Evolutionary conservation across 2,329 filamentous ascomycete genomes (phyloP).

Genomic region (Ascochyta rabiei): DNA sequence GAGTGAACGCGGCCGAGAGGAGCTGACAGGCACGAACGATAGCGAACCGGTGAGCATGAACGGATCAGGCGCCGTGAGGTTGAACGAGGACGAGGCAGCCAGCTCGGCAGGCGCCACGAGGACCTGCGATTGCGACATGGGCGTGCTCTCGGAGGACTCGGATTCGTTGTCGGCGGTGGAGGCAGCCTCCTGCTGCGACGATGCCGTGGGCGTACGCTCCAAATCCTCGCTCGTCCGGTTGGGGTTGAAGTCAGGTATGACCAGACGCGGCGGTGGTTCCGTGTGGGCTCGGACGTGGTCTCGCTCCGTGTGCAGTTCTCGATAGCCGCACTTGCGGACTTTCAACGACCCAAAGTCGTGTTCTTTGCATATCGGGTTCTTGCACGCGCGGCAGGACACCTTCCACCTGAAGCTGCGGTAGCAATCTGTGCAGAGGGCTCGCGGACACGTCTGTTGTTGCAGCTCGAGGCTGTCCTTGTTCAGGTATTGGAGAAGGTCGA

Average conservation of each 20-base stretch:
- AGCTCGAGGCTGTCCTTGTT: slow-evolving; percentile 52
- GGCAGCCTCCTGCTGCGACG: slow-evolving; percentile 30
- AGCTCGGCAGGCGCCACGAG: slow-evolving; percentile 36
- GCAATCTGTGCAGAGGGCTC: slow-evolving; percentile 64
- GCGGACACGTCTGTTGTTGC: slow-evolving; percentile 56
- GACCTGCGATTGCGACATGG: slow-evolving; percentile 46
- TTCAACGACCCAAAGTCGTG: slow-evolving; percentile 64
- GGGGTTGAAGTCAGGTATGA: slow-evolving; percentile 48
- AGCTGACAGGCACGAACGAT: slow-evolving; percentile 41
- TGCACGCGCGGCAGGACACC: slow-evolving; percentile 63
- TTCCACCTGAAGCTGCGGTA: slow-evolving; percentile 65
- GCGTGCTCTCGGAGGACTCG: slow-evolving; percentile 32
- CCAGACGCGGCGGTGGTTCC: slow-evolving; percentile 38
- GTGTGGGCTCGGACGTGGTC: slow-evolving; percentile 47
- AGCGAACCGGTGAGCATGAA: slow-evolving; percentile 31
- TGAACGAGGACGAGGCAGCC: slow-evolving; percentile 36
- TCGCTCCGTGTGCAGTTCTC: slow-evolving; percentile 59
- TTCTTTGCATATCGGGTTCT: slow-evolving; percentile 63
- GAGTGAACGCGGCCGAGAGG: slow-evolving; percentile 46
- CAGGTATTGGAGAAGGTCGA: slow-evolving; percentile 48
- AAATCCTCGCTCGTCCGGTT: slow-evolving; percentile 32
- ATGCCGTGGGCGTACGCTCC: slow-evolving; percentile 34
- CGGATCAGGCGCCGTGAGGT: slow-evolving; percentile 33
- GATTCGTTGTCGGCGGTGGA: slow-evolving; percentile 33
- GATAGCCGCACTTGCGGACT: slow-evolving; percentile 62